Evolutionary conservation across 1,139 yeast species (phyloP), one percentile per base, ranked within the genome.

Genomic region (Sugiyamaella sp.): DNA sequence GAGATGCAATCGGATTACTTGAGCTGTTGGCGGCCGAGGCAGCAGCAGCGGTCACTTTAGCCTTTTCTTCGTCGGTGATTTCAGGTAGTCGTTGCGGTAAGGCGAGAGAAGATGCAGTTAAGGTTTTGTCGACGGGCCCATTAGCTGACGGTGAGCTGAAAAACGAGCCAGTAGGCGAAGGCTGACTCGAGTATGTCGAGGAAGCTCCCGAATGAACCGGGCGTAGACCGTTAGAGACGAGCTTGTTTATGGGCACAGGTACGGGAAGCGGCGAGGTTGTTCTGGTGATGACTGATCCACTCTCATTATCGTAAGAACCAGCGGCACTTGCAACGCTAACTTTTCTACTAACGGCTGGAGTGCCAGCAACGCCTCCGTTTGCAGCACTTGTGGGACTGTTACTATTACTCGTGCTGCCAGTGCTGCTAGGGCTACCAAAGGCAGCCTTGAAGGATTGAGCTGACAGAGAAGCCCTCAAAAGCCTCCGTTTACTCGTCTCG

Each of bases 361-460:
- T 38, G 4, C 21, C 24, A 19, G n/a, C n/a, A 19, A 14, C 19
- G 24, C 10, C 41, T 9, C 17, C 24, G 21, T 21, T 38, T 4
- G 14, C 43, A 20, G 12, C n/a, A 22, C 29, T 19, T 10, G 4
- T 12, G 35, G 29, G 29, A 25, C 35, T 29, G 4, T 4, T 14
- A 29, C 35, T 12, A 29, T 14, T 12, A 29, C 35, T 27, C 17
- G 44, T 22, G 29, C 40, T 21, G 16, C 43, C 16, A 19, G 22
- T 35, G 25, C 50, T 38, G 22, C 12, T 14, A 24, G 27, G 14
- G 17, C 49, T 27, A 20, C 50, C 44, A 27, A 52, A 38, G n/a
- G 52, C 52, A 20, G 47, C 44, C 33, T 52, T 52, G 21, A 52
- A 52, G 39, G 55, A 52, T 20, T 49, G 55, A 1, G 52, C 43